Percentiles rank a stretch among this genome's conserved stretches.
These are phyloP conservation scores for Leucoagaricus sp. DNA, from an alignment of 1,284 basidiomycete genomes.

Conservation along the genomic window DNA sequence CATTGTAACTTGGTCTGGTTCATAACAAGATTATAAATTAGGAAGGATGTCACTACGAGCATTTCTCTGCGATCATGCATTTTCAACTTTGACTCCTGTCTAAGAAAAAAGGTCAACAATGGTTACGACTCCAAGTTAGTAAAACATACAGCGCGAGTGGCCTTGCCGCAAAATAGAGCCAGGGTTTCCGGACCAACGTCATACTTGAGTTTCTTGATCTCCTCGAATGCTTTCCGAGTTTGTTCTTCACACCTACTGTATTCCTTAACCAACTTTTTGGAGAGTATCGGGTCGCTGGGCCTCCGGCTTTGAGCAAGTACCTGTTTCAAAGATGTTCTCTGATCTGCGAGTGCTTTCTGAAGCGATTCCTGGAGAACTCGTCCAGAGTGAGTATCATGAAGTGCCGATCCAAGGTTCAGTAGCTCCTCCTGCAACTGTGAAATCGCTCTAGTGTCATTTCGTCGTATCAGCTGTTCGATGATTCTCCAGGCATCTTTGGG, in stretches of 20 bases:
- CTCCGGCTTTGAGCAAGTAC: not conserved
- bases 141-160: not conserved
- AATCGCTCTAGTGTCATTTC: slow-evolving; percentile 8
- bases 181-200: slow-evolving; percentile 15
- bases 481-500: slow-evolving; percentile 19
- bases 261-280: slow-evolving; percentile 4
- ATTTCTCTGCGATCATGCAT: not conserved
- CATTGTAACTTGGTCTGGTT: not conserved
- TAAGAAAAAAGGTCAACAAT: not conserved
- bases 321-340: slow-evolving; percentile 1
- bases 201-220: slow-evolving; percentile 18
- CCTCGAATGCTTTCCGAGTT: slow-evolving; percentile 16
- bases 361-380: not conserved
- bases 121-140: not conserved
- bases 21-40: not conserved
- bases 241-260: slow-evolving; percentile 6
- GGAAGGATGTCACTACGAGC: not conserved
- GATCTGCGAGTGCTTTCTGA: slow-evolving; percentile 3
- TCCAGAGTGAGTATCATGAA: slow-evolving; percentile 2
- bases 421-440: slow-evolving; percentile 29
- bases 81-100: not conserved
- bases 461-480: slow-evolving; percentile 13
- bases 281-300: not conserved
- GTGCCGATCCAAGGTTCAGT: slow-evolving; percentile 19
- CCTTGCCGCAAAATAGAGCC: not conserved